A percentile compares a stretch with the other conserved stretches of the same genome.
Conservation (phyloP, 1,284 basidiomycete genomes). For the Inonotus hispidus region DNA sequence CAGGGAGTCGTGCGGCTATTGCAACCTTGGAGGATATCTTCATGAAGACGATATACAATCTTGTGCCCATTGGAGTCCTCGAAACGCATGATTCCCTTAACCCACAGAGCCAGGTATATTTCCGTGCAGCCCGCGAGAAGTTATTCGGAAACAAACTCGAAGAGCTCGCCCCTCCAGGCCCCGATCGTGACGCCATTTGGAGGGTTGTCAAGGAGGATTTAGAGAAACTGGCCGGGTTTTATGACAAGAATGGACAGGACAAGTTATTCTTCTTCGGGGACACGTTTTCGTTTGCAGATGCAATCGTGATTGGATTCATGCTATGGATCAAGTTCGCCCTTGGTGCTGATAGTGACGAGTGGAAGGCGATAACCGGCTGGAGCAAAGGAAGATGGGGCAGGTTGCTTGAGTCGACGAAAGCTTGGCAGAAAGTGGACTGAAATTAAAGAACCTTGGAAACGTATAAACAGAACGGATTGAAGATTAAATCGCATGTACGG, state of each 20-base stretch:
- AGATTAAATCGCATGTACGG: too few species aligned
- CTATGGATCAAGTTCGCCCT: slow-evolving; percentile 29
- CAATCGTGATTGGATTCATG: slow-evolving; percentile 29
- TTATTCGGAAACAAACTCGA: slow-evolving; percentile 33
- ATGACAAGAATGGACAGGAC: slow-evolving; percentile 27
- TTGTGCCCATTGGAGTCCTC: neutral
- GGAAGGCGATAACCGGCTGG: slow-evolving; percentile 32
- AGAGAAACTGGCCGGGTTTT: slow-evolving; percentile 28
- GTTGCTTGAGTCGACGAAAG: slow-evolving; percentile 30
- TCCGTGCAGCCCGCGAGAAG: slow-evolving; percentile 32
- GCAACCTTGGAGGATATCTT: neutral
- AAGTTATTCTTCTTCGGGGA: slow-evolving; percentile 26
- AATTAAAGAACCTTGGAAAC: too few species aligned
- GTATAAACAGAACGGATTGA: too few species aligned
- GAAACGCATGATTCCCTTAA: slow-evolving; percentile 16
- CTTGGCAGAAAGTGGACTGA: slow-evolving; percentile 21
- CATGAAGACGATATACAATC: neutral
- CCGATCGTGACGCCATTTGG: slow-evolving; percentile 23
- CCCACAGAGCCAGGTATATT: slow-evolving; percentile 33
- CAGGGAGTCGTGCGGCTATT: neutral
- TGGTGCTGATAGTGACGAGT: slow-evolving; percentile 33
- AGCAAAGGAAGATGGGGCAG: slow-evolving; percentile 35
- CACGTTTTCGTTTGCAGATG: slow-evolving; percentile 33
- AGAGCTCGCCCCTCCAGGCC: slow-evolving; percentile 23
- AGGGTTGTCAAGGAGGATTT: slow-evolving; percentile 29